A percentile compares a stretch with the other conserved stretches of the same genome.
These are phyloP conservation scores for Nicotiana paniculata DNA, from an alignment of 257 asterid genomes.

Conservation along the genomic window DNA sequence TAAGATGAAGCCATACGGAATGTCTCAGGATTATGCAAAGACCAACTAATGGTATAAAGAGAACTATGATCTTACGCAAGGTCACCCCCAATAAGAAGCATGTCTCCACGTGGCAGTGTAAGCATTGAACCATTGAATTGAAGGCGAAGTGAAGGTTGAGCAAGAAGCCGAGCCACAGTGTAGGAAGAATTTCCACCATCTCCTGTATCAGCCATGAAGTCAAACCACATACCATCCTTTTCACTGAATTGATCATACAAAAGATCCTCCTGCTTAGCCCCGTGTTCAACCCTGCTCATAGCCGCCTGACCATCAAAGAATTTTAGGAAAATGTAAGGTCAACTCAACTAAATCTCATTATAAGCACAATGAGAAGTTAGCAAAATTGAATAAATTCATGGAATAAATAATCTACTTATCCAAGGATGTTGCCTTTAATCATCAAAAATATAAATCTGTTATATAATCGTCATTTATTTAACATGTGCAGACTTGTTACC, in stretches of 20 bases:
- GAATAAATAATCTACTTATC: not conserved
- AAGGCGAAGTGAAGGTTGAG: slow-evolving; percentile 73
- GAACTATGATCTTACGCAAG: slow-evolving; percentile 76
- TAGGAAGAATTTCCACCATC: slow-evolving; percentile 98
- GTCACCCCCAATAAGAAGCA: slow-evolving; percentile 98
- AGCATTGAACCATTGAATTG: slow-evolving; percentile 41
- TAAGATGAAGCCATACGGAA: not conserved
- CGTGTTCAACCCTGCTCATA: slow-evolving; percentile 85
- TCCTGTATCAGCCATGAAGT: slow-evolving; percentile 99
- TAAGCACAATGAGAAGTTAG: not conserved
- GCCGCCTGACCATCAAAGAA: slow-evolving; percentile 61
- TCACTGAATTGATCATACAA: slow-evolving; percentile 81
- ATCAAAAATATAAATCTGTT: not conserved
- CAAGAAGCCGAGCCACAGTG: slow-evolving; percentile 85
- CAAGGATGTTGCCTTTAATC: not conserved
- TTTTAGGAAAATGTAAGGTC: not conserved
- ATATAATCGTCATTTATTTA: not conserved
- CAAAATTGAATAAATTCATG: not conserved
- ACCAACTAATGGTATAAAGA: not conserved
- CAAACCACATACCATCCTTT: slow-evolving; percentile 92
- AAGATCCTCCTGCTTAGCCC: slow-evolving; percentile 71
- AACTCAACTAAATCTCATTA: not conserved
- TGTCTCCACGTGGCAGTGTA: slow-evolving; percentile 71
- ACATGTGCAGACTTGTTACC: not conserved
- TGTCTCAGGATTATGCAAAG: not conserved